phyloP scores from a whole-genome alignment of 225 moss, liverwort and hornwort genomes.

The Neckera pumila region DNA sequence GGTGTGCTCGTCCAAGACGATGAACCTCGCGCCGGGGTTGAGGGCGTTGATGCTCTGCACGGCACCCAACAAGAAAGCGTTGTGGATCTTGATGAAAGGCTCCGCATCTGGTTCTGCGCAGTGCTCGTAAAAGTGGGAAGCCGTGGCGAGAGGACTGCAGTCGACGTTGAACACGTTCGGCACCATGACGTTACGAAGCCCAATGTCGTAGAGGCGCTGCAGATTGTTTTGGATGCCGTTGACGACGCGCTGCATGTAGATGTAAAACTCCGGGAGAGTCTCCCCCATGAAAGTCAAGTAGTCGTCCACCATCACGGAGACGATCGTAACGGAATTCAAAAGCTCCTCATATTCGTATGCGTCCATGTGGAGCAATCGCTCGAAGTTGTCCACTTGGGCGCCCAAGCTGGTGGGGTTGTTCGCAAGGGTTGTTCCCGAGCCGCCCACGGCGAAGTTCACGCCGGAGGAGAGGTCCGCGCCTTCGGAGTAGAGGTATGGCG shows the following conservation, averaged over 20 bases:
- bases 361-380: constrained; percentile 18
- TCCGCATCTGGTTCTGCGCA: background rate
- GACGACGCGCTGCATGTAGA: background rate
- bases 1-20: constrained; percentile 21
- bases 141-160: background rate
- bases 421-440: background rate
- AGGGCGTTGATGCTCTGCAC: constrained; percentile 25
- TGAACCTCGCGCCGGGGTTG: constrained; percentile 26
- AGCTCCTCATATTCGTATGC: constrained; percentile 14
- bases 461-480: background rate
- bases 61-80: background rate
- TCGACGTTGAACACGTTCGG: background rate
- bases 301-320: constrained; percentile 41
- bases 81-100: constrained; percentile 1
- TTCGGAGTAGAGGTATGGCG: constrained; percentile 3
- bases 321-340: constrained; percentile 33
- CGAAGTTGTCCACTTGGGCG: constrained; percentile 29
- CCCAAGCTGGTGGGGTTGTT: background rate
- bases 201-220: constrained; percentile 29
- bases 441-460: constrained; percentile 36
- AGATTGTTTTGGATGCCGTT: constrained; percentile 17
- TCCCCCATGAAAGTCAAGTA: constrained; percentile 21
- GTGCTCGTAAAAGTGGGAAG: background rate
- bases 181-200: constrained; percentile 30
- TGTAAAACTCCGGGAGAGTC: background rate